Percentiles rank a stretch among this genome's conserved stretches.
Evolutionary conservation across 2,329 filamentous ascomycete species (phyloP).

Genomic region (Alternaria brassicicola): DNA sequence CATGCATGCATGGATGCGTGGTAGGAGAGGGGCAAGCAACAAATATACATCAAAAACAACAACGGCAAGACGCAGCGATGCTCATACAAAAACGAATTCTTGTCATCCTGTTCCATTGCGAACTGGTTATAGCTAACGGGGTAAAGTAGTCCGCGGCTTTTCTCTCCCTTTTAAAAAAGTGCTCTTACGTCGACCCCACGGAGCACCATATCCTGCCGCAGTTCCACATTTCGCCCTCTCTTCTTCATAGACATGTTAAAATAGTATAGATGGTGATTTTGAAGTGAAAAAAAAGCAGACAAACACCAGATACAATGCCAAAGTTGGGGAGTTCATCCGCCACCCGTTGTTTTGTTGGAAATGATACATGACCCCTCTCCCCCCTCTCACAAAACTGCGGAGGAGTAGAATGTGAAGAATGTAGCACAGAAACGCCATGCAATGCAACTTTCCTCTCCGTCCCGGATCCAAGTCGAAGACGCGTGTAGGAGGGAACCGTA

Average conservation of each 20-base stretch:
- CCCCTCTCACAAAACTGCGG: background rate
- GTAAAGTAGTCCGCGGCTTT: background rate
- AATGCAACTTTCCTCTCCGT: background rate
- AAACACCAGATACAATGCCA: constrained; percentile 6
- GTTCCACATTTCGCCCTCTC: background rate
- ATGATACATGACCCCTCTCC: background rate
- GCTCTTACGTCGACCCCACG: background rate
- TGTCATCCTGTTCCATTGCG: background rate
- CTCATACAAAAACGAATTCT: background rate
- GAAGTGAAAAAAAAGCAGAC: background rate
- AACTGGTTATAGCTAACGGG: background rate
- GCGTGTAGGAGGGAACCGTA: background rate
- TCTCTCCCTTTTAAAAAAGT: too few species aligned
- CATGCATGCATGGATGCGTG: too few species aligned
- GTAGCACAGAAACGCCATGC: constrained; percentile 1
- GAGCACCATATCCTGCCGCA: background rate
- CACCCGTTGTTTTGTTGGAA: background rate
- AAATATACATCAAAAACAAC: background rate
- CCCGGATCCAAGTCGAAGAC: background rate
- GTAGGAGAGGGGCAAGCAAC: background rate
- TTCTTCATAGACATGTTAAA: background rate
- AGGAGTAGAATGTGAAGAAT: background rate
- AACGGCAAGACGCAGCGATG: background rate
- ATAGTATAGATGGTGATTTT: constrained; percentile 2
- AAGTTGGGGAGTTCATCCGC: background rate